Base-by-base conservation (phyloP, 2,329 filamentous ascomycete genomes). In the Lachnellula suecica region DNA sequence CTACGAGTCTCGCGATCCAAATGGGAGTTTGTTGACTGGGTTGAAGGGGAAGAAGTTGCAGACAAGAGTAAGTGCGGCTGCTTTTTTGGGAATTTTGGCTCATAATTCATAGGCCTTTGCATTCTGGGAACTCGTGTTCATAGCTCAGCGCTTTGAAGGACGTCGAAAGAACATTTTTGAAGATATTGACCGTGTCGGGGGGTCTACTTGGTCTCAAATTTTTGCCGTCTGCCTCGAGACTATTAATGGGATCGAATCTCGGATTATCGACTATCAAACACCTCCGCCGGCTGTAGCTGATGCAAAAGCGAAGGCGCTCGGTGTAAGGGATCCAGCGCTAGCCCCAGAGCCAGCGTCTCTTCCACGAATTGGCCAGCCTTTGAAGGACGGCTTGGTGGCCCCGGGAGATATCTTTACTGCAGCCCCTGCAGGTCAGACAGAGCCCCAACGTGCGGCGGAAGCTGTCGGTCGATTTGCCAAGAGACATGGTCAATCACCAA, bases 91-190 rank as follows among this genome's bases (percentile, higher is more conserved):
- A 15, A 24, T 29, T 29, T 3, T 34, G 23, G 29, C 63, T 67
- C 54, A 65, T 42, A 19, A 19, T 37, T n/a, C 20, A 1, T 53
- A 89, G 80, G 81, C 84, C 1, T 96, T 95, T 68, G 92, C 93
- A 15, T 88, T 96, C 70, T 96, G 92, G 92, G 93, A 97, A 66
- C 76, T 97, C 24, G 83, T 84, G 25, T 79, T 89, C 51, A 96
- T 97, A 61, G 85, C 89, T 34, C 81, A 87, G 51, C 80, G 83
- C 49, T 92, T 88, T 57, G 79, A 85, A 15, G 79, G 83, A n/a
- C 84, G 64, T 25, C 83, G 93, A 47, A 89, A 87, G 68, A 82
- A 84, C 19, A 90, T 97, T 50, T 97, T 89, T 70, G 83, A 85
- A 52, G 93, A 97, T 61, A 89, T 96, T 56, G 90, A 96, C 61